Percentiles rank a stretch among this genome's conserved stretches.
These are phyloP conservation scores for Gynochthodes officinalis DNA, from an alignment of 257 asterid species.

Conservation along the genomic window DNA sequence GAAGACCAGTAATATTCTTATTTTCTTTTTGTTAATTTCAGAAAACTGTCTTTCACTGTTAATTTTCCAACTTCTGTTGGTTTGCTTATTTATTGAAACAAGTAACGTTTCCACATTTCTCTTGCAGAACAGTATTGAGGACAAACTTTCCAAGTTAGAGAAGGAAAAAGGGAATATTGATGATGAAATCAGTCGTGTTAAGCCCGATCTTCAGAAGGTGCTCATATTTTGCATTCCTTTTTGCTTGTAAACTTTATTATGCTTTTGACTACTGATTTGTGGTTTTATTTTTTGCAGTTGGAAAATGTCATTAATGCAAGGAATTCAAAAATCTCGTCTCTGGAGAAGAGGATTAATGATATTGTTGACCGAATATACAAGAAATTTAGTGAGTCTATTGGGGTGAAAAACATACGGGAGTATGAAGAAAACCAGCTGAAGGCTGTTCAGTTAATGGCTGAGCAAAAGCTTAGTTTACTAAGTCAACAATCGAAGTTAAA, in stretches of 20 bases:
- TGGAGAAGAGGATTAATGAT: conserved; percentile 71
- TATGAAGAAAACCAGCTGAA: conserved; percentile 96
- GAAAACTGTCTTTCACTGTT: not conserved
- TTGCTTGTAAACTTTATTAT: conserved; percentile 10
- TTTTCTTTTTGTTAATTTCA: not conserved
- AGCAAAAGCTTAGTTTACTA: conserved; percentile 80
- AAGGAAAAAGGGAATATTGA: conserved; percentile 71
- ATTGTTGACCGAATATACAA: conserved; percentile 81
- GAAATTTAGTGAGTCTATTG: conserved; percentile 91
- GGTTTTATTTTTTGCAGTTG: conserved; percentile 46
- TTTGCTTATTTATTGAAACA: not conserved
- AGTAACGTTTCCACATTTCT: conserved; percentile 7
- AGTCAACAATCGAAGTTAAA: conserved; percentile 93
- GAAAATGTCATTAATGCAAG: conserved; percentile 54
- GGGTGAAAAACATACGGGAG: conserved; percentile 90
- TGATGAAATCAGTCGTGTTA: conserved; percentile 64
- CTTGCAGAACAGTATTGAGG: conserved; percentile 85
- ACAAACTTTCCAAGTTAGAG: conserved; percentile 71
- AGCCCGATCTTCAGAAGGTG: conserved; percentile 83
- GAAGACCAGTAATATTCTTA: not conserved
- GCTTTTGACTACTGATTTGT: conserved; percentile 16
- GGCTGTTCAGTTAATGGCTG: conserved; percentile 80
- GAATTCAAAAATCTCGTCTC: conserved; percentile 45
- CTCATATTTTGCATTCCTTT: conserved; percentile 19
- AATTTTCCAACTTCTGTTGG: not conserved